Percentiles rank a stretch among this genome's conserved stretches.
These are phyloP conservation scores for Phialophora verrucosa DNA, from an alignment of 2,329 filamentous ascomycete species.

Conservation along the genomic window DNA sequence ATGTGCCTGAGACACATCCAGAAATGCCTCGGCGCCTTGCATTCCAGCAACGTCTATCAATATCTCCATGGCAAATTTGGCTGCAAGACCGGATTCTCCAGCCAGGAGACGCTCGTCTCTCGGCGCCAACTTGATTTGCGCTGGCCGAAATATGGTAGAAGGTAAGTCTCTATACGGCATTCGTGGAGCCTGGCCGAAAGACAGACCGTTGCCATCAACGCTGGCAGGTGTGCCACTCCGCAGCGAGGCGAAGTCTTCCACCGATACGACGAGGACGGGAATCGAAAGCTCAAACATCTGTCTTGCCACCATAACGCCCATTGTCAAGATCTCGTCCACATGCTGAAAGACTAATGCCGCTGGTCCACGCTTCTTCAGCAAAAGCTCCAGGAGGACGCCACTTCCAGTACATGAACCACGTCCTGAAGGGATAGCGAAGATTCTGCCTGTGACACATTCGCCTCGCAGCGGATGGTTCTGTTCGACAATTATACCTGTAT, in stretches of 20 bases:
- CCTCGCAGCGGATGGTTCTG: slow-evolving; percentile 52
- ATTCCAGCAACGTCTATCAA: slow-evolving; percentile 48
- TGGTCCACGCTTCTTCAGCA: slow-evolving; percentile 50
- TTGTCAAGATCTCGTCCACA: slow-evolving; percentile 52
- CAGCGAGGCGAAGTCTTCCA: slow-evolving; percentile 32
- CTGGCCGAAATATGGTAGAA: neutral
- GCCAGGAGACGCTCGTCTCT: slow-evolving; percentile 41
- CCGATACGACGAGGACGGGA: slow-evolving; percentile 47
- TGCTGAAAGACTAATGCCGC: slow-evolving; percentile 51
- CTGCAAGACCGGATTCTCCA: slow-evolving; percentile 45
- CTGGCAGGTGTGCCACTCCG: neutral
- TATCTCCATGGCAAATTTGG: slow-evolving; percentile 48
- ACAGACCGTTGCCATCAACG: neutral
- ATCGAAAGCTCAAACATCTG: slow-evolving; percentile 50
- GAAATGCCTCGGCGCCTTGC: slow-evolving; percentile 44
- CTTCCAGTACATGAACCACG: slow-evolving; percentile 57
- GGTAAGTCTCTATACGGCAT: neutral
- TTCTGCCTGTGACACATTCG: slow-evolving; percentile 40
- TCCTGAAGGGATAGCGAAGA: slow-evolving; percentile 55
- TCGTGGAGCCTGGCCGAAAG: neutral
- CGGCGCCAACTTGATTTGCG: slow-evolving; percentile 28
- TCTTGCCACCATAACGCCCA: slow-evolving; percentile 53
- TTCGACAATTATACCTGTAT: slow-evolving; percentile 53
- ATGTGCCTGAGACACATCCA: slow-evolving; percentile 51
- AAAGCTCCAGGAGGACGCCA: slow-evolving; percentile 52